These are phyloP conservation scores for Lichtheimia hyalospora DNA, from an alignment of 371 early-diverging fungal genomes.

Conservation along the genomic window DNA sequence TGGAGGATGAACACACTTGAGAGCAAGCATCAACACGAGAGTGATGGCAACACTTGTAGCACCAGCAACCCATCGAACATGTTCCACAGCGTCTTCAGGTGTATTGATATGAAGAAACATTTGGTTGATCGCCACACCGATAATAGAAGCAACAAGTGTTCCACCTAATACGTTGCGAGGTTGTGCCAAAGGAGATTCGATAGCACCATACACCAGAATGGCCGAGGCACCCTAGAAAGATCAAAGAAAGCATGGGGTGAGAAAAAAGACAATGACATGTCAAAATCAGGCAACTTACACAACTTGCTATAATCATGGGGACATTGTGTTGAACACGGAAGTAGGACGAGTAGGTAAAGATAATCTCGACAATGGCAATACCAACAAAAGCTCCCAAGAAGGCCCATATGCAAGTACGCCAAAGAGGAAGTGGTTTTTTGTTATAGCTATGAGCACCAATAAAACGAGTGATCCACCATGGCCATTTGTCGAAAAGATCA, in stretches of 20 bases:
- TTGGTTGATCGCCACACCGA: conserved; percentile 63
- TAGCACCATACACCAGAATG: conserved; percentile 69
- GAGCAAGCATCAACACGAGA: conserved; percentile 64
- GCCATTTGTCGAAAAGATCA: conserved; percentile 10
- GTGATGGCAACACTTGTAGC: conserved; percentile 71
- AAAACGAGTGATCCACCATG: conserved; percentile 11
- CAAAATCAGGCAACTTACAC: conserved; percentile 35
- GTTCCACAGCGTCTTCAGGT: conserved; percentile 21
- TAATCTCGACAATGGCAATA: conserved; percentile 33
- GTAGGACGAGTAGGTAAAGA: conserved; percentile 25
- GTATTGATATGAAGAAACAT: conserved; percentile 50
- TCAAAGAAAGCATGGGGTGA: background rate
- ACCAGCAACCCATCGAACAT: conserved; percentile 66
- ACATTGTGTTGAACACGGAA: conserved; percentile 23
- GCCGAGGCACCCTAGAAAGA: conserved; percentile 59
- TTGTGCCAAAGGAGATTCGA: conserved; percentile 74
- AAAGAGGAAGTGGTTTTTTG: conserved; percentile 18
- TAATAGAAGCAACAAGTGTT: conserved; percentile 60
- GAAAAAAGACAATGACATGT: background rate
- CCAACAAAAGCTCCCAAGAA: conserved; percentile 52
- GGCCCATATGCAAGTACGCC: conserved; percentile 39
- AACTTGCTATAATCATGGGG: conserved; percentile 47
- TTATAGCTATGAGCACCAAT: conserved; percentile 18
- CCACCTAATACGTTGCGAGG: conserved; percentile 70
- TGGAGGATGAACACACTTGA: conserved; percentile 75